Conservation (phyloP, 176 grass and related monocot species). For the Oryza glaberrima region DNA sequence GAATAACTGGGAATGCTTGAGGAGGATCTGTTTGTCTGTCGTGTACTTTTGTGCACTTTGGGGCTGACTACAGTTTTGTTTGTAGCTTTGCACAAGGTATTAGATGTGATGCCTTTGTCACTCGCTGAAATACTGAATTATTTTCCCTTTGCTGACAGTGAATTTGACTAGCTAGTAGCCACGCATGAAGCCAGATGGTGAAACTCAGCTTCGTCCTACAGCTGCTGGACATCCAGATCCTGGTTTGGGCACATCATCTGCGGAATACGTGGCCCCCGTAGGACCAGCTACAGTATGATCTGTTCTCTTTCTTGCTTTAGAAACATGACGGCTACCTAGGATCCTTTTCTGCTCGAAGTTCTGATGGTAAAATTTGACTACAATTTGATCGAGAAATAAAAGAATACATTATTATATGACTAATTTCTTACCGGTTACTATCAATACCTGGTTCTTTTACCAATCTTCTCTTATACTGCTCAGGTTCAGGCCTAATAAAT, state of each 20-base stretch:
- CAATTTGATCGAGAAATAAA: not conserved
- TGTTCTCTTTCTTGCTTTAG: not conserved
- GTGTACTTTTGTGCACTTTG: not conserved
- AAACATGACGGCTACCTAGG: not conserved
- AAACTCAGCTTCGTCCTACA: conserved; percentile 15
- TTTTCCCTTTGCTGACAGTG: not conserved
- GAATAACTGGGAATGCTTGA: not conserved
- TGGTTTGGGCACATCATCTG: not conserved
- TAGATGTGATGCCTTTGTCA: not conserved
- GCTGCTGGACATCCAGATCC: conserved; percentile 15
- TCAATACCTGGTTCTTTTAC: not conserved
- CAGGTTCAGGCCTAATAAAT: not conserved
- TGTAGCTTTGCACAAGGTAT: not conserved
- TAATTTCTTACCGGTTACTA: not conserved
- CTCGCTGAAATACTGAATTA: not conserved
- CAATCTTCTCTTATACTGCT: not conserved
- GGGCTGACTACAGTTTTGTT: not conserved
- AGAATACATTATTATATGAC: not conserved
- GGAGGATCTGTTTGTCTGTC: not conserved
- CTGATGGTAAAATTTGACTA: not conserved
- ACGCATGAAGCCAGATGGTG: conserved; percentile 8
- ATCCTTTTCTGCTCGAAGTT: not conserved
- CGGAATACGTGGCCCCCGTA: not conserved
- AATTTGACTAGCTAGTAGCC: not conserved
- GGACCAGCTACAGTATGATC: not conserved